Evolutionary conservation across 2,329 filamentous ascomycete genomes (phyloP).

Genomic region (Penicillium sp.): DNA sequence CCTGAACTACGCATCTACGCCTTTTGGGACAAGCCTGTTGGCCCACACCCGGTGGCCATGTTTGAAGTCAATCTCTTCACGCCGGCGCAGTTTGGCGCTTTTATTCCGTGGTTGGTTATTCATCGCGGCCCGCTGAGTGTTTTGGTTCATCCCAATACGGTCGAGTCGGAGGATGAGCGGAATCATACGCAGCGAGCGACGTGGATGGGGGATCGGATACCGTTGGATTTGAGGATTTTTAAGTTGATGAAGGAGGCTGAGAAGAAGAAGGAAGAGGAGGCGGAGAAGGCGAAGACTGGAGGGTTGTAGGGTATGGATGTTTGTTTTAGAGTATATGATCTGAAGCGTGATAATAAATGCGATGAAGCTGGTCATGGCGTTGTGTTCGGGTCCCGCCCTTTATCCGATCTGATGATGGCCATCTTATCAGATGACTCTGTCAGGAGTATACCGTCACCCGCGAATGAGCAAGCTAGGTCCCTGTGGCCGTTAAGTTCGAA

Average conservation of each 20-base stretch:
- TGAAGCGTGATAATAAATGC: not conserved
- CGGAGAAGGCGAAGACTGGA: conserved; percentile 1
- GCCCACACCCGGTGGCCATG: conserved; percentile 79
- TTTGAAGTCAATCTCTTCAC: conserved; percentile 89
- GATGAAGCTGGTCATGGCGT: not conserved
- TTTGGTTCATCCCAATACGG: conserved; percentile 76
- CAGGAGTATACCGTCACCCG: not conserved
- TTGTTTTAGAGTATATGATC: not conserved
- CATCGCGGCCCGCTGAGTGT: conserved; percentile 74
- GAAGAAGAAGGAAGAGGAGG: conserved; percentile 17
- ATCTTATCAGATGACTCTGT: not conserved
- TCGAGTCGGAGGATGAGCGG: conserved; percentile 47
- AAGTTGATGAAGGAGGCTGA: conserved; percentile 27
- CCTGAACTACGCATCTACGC: conserved; percentile 78
- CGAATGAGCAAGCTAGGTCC: not conserved
- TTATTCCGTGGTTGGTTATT: conserved; percentile 77
- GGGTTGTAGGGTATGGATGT: not conserved
- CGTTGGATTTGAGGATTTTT: conserved; percentile 40
- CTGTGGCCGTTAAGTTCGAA: not conserved
- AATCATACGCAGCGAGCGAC: conserved; percentile 44
- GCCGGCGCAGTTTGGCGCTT: conserved; percentile 82
- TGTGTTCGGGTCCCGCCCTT: not conserved
- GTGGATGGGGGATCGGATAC: conserved; percentile 45
- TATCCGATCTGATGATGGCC: not conserved
- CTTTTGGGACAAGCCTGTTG: conserved; percentile 71